Evolutionary conservation across 1,284 basidiomycete species (phyloP), one percentile per base, ranked within the genome.

Genomic region (Ustilago trichophora): DNA sequence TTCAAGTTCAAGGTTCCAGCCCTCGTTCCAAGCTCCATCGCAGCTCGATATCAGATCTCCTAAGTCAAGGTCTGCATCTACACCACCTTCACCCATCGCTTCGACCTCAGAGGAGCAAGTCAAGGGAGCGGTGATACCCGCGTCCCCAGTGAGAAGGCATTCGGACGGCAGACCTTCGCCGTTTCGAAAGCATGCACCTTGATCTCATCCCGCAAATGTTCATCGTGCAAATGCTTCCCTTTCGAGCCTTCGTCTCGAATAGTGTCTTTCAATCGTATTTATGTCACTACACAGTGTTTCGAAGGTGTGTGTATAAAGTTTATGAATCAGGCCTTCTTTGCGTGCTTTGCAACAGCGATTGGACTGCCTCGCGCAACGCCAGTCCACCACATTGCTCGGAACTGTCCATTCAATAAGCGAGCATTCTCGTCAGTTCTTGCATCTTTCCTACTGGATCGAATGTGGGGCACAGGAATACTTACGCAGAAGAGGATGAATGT

Each of bases 401-500:
- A 70, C n/a, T n/a, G n/a, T n/a, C n/a, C n/a, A n/a, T n/a, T n/a
- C n/a, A n/a, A n/a, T n/a, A n/a, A n/a, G n/a, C n/a, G n/a, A n/a
- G n/a, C n/a, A n/a, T n/a, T n/a, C n/a, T n/a, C n/a, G n/a, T n/a
- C n/a, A n/a, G n/a, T n/a, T n/a, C n/a, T n/a, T n/a, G n/a, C n/a
- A n/a, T n/a, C n/a, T n/a, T n/a, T n/a, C n/a, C n/a, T n/a, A n/a
- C n/a, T n/a, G n/a, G n/a, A n/a, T n/a, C n/a, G n/a, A n/a, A n/a
- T n/a, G n/a, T n/a, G n/a, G n/a, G n/a, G n/a, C n/a, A n/a, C n/a
- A n/a, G n/a, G n/a, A n/a, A n/a, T n/a, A n/a, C n/a, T n/a, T n/a
- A n/a, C n/a, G 40, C 59, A 71, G 37, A 77, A 75, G 10, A 77
- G 57, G 31, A 71, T 51, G 22, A 77, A 64, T 2, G 75, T 75